These are phyloP conservation scores for Eucalyptus regnans DNA, from an alignment of 345 rosid species.

Conservation along the genomic window DNA sequence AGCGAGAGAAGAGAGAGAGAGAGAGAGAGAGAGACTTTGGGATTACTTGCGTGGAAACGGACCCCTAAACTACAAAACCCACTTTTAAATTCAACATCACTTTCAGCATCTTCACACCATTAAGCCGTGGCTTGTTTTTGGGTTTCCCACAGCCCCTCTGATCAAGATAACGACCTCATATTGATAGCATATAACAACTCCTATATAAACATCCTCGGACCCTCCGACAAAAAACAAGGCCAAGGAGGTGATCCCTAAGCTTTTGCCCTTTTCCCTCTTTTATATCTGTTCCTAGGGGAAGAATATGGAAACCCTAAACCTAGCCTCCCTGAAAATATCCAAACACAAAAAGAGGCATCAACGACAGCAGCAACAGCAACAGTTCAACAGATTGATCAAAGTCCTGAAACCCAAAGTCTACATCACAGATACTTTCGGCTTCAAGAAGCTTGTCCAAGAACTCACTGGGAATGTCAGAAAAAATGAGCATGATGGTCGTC, in stretches of 20 bases:
- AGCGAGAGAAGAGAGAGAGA: background rate
- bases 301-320: background rate
- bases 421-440: conserved; percentile 10
- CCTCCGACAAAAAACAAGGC: background rate
- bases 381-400: conserved; percentile 2
- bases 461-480: conserved; percentile 16
- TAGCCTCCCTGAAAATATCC: background rate
- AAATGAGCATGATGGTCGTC: background rate
- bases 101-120: background rate
- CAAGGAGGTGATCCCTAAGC: background rate
- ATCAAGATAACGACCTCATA: background rate
- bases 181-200: background rate
- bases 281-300: background rate
- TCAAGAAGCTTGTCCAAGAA: conserved; percentile 24
- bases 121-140: background rate
- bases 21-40: background rate
- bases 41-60: background rate
- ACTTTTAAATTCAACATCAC: background rate
- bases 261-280: background rate
- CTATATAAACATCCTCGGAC: background rate
- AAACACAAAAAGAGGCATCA: background rate
- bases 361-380: background rate
- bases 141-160: background rate
- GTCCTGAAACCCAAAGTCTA: conserved; percentile 19
- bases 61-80: background rate